Evolutionary conservation across 2,329 filamentous ascomycete genomes (phyloP), one percentile per base, ranked within the genome.

Genomic region (Apiospora pterosperma): DNA sequence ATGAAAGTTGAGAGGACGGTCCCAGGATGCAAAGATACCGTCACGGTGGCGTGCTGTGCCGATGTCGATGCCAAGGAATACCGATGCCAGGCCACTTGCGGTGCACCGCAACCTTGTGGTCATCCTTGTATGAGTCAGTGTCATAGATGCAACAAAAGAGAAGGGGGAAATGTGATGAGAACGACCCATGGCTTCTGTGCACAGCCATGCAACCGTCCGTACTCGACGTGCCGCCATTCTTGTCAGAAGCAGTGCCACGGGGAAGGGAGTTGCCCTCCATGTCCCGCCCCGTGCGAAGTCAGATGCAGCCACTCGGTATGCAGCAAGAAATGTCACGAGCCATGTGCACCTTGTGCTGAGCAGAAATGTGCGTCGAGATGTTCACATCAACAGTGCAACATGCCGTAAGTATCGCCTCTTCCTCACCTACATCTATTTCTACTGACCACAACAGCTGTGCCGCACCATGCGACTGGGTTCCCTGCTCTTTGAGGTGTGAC

Each of bases 401-500:
- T 78, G 74, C 77, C 76, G 63, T 64, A 65, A 66, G 67, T 64
- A 39, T 14, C 36, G 14, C 36, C 44, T 6, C 14, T 14, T 7
- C 19, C 8, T 23, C 7, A 34, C 39, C 7, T 16, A 41, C 5
- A 36, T 59, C 5, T 42, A 58, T 34, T 39, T 19, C 58, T 25
- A 25, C 44, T 66, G 23, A 63, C 21, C 21, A 34, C 4, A 21
- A 52, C 34, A 69, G 66, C 3, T 92, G 90, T 66, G 87, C 88
- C 0, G 89, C 85, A 0, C 89, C 90, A 0, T 93, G 90, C 71
- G 80, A 90, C 67, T 84, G 86, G 76, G 70, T 91, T 0, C 90
- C 90, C 1, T 93, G 90, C 72, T 84, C 83, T 1, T 74, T 80
- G 68, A 80, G 89, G 8, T 93, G 90, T 70, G 70, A 77, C 3